These are phyloP conservation scores for Eucalyptus camaldulensis DNA, from an alignment of 345 rosid species.

Conservation along the genomic window DNA sequence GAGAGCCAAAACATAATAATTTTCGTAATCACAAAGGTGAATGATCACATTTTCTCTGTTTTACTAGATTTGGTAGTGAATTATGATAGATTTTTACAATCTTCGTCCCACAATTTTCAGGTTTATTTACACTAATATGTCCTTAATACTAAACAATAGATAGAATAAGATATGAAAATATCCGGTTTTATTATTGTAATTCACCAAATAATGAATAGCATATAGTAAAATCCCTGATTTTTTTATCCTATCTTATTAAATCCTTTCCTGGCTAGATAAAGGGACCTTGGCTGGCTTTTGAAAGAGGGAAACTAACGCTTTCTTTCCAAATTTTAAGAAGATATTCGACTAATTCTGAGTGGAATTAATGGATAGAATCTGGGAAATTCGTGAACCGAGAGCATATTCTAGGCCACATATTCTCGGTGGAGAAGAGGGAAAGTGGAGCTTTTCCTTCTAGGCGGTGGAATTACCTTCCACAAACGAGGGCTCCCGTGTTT, in stretches of 20 bases:
- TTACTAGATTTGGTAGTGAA: not conserved
- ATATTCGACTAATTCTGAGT: too few species aligned
- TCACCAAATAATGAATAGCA: rapidly evolving
- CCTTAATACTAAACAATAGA: not conserved
- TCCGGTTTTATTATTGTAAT: not conserved
- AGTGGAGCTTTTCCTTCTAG: too few species aligned
- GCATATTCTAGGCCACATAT: too few species aligned
- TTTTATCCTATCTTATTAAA: not conserved
- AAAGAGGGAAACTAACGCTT: too few species aligned
- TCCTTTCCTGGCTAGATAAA: not conserved
- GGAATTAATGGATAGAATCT: too few species aligned
- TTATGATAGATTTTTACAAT: not conserved
- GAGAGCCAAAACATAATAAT: not conserved
- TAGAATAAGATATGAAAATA: not conserved
- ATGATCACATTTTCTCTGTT: not conserved
- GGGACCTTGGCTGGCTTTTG: too few species aligned
- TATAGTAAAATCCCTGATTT: not conserved
- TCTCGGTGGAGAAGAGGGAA: too few species aligned
- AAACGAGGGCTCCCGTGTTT: too few species aligned
- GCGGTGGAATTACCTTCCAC: too few species aligned
- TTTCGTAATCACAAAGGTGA: not conserved
- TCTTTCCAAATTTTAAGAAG: too few species aligned
- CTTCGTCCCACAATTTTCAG: not conserved
- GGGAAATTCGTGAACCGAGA: too few species aligned
- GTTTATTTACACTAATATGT: not conserved